Percentiles rank a stretch among this genome's conserved stretches.
phyloP scores from a whole-genome alignment of 345 rosid species.

The Aquilaria sinensis region DNA sequence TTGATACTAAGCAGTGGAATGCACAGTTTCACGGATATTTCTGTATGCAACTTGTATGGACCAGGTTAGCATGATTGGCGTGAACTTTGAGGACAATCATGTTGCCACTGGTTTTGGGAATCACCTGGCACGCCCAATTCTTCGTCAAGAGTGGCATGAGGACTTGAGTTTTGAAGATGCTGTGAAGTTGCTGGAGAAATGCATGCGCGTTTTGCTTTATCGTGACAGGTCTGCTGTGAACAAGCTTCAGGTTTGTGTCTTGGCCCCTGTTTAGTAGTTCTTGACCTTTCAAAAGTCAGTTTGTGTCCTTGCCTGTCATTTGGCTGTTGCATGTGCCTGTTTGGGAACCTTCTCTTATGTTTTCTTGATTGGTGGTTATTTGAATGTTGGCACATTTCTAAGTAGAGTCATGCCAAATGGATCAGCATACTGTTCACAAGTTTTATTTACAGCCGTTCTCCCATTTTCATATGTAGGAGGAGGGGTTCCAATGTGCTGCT shows the following conservation, averaged over 20 bases:
- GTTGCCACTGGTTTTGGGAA: slow-evolving; percentile 97
- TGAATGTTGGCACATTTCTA: no score
- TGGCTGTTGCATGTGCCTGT: no score
- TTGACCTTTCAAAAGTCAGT: no score
- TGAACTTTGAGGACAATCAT: slow-evolving; percentile 84
- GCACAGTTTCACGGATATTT: slow-evolving; percentile 7
- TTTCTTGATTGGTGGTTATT: neutral
- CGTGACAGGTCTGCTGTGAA: slow-evolving; percentile 97
- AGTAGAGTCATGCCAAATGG: no score
- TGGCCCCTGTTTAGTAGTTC: neutral
- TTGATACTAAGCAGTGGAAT: neutral
- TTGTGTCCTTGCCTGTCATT: no score
- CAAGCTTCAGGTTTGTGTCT: slow-evolving; percentile 76
- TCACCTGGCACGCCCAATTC: slow-evolving; percentile 94
- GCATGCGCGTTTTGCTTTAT: slow-evolving; percentile 96
- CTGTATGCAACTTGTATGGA: slow-evolving; percentile 6
- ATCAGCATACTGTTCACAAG: no score
- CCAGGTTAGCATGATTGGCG: slow-evolving; percentile 94
- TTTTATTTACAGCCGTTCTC: no score
- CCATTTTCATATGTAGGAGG: no score
- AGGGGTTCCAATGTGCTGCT: no score
- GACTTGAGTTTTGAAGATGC: slow-evolving; percentile 91
- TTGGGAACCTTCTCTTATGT: neutral
- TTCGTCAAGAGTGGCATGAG: slow-evolving; percentile 92
- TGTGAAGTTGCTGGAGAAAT: slow-evolving; percentile 84